Base-by-base conservation (phyloP, 495 filamentous ascomycete species). In the Daldinia childiae region DNA sequence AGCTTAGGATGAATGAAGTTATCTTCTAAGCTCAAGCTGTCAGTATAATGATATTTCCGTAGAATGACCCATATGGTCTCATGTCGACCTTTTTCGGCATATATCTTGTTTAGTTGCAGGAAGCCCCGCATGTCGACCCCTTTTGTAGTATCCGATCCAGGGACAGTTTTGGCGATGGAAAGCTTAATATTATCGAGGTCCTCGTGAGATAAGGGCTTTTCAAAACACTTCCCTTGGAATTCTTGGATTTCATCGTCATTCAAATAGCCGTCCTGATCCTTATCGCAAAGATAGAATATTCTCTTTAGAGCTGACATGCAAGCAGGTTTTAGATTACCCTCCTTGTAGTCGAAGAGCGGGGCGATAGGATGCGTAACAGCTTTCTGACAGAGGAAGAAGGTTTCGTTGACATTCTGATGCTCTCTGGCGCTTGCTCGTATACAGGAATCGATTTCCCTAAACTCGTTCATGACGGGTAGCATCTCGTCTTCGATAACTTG, bases 281-380 rank as follows among this genome's bases (percentile, higher is more conserved):
- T 94, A 78, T 99, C 95, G 72, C 91, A 96, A 14, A 99, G 87
- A 79, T 96, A 98, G 79, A 99, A 99, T 32, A 98, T 90, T 41
- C 95, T 86, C 77, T 90, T 91, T 52, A 98, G 78, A 12, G 96
- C 95, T 24, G 92, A 89, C 15, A 94, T 85, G 54, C 94, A 94
- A 2, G 92, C 92, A 1, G 93, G 93, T 79, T 99, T 99, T 32
- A 99, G 82, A 61, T 88, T 87, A 4, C 89, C 87, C 68, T 98
- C 96, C 80, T 98, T 99, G 34, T 95, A 92, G 80, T 99, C 95
- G 75, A 94, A 99, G 32, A 99, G 85, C 5, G 95, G 96, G 4
- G 95, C 95, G 73, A 99, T 96, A 6, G 95, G 95, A 78, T 98
- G 94, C 6, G 94, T 98, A 67, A 99, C 94, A n/a, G 95, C 95